Evolutionary conservation across 2,329 filamentous ascomycete genomes (phyloP).

Genomic region (Penicillium sp.): DNA sequence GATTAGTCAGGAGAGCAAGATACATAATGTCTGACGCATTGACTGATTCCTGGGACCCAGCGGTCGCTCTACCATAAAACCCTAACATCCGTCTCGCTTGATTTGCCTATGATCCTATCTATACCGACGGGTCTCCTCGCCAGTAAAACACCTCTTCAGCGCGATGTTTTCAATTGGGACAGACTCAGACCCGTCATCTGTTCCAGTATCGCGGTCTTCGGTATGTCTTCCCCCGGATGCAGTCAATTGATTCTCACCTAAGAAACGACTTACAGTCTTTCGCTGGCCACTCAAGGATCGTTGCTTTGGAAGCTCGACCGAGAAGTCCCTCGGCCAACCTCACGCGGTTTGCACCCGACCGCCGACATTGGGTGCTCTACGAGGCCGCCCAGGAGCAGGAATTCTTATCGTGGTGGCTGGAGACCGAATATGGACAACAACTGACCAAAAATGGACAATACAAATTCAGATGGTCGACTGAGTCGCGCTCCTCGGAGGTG

Average conservation of each 20-base stretch:
- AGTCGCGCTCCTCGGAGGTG: no score
- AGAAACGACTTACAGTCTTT: neutral
- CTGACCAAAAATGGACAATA: no score
- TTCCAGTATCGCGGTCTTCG: neutral
- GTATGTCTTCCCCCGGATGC: neutral
- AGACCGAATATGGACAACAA: no score
- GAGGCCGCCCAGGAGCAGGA: neutral
- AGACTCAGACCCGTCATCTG: neutral
- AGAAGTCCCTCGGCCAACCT: no score
- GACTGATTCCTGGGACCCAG: neutral
- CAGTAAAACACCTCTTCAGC: no score
- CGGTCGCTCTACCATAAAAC: neutral
- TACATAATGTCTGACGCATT: neutral
- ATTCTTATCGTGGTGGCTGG: no score
- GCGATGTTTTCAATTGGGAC: neutral
- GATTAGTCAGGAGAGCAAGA: neutral
- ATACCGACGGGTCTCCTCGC: no score
- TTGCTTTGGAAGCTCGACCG: no score
- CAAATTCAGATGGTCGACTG: no score
- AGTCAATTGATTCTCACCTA: neutral
- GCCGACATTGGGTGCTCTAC: constrained; percentile 1
- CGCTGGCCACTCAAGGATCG: no score
- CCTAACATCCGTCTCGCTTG: no score
- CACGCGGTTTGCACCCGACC: constrained; percentile 1
- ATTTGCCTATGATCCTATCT: neutral